Conservation (phyloP, 1,139 yeast species). For the Blastobotrys malaysiensis region DNA sequence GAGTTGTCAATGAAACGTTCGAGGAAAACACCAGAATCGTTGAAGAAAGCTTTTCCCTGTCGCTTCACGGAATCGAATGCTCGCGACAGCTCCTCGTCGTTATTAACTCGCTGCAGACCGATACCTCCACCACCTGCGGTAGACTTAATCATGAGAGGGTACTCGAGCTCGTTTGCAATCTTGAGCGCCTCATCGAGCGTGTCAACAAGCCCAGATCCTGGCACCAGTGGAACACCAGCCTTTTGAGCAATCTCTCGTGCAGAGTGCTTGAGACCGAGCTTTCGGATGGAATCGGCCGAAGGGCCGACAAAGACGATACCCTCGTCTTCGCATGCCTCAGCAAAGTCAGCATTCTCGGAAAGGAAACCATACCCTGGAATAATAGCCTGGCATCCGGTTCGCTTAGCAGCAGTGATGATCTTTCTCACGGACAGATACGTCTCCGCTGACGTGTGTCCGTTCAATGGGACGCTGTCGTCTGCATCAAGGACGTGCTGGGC, state of each 20-base stretch:
- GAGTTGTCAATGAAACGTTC: slow-evolving; percentile 92
- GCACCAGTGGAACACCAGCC: slow-evolving; percentile 92
- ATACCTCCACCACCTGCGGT: slow-evolving; percentile 99
- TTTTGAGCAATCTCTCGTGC: slow-evolving; percentile 87
- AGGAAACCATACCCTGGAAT: slow-evolving; percentile 97
- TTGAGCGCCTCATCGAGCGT: slow-evolving; percentile 66
- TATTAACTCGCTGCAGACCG: slow-evolving; percentile 89
- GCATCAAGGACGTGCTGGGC: slow-evolving; percentile 82
- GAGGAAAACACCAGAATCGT: slow-evolving; percentile 90
- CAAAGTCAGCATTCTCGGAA: slow-evolving; percentile 93
- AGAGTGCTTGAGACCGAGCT: slow-evolving; percentile 88
- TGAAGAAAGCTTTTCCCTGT: slow-evolving; percentile 88
- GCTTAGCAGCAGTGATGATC: slow-evolving; percentile 77
- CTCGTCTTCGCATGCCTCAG: slow-evolving; percentile 75
- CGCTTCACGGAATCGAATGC: slow-evolving; percentile 89
- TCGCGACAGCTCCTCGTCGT: slow-evolving; percentile 68
- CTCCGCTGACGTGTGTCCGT: slow-evolving; percentile 82
- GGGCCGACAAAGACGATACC: slow-evolving; percentile 95
- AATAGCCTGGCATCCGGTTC: slow-evolving; percentile 81
- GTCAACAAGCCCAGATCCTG: slow-evolving; percentile 81
- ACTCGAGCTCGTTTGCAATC: slow-evolving; percentile 73
- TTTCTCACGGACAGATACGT: slow-evolving; percentile 83
- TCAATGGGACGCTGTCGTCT: slow-evolving; percentile 71
- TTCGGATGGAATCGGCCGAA: slow-evolving; percentile 84
- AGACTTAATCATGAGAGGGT: slow-evolving; percentile 93